phyloP scores from a whole-genome alignment of 2,329 filamentous ascomycete species.

The Neofusicoccum laricinum region DNA sequence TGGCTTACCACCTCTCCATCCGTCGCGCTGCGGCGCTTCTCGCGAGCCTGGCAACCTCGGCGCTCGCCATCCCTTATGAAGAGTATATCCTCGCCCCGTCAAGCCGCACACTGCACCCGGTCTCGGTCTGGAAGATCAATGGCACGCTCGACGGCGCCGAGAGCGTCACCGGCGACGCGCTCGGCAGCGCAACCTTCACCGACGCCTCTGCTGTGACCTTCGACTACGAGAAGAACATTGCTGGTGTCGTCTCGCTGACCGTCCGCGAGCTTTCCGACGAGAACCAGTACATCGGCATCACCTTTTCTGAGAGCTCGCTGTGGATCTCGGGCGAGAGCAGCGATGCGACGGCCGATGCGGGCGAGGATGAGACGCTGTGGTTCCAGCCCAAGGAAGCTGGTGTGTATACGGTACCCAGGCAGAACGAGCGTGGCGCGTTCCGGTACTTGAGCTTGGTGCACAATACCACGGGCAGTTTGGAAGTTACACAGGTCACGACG shows the following conservation, averaged over 20 bases:
- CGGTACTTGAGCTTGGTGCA: slow-evolving; percentile 43
- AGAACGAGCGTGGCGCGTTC: slow-evolving; percentile 46
- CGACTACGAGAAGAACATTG: slow-evolving; percentile 44
- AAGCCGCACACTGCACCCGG: slow-evolving; percentile 35
- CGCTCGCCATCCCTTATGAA: slow-evolving; percentile 30
- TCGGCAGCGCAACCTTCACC: slow-evolving; percentile 33
- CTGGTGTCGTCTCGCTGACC: slow-evolving; percentile 32
- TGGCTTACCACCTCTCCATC: not conserved
- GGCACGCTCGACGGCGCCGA: slow-evolving; percentile 38
- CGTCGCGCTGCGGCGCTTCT: not conserved
- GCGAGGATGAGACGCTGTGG: slow-evolving; percentile 50
- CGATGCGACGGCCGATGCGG: slow-evolving; percentile 47
- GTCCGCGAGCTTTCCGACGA: not conserved
- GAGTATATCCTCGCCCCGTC: slow-evolving; percentile 42
- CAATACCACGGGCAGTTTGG: slow-evolving; percentile 11
- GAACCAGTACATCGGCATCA: slow-evolving; percentile 42
- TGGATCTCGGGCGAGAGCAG: slow-evolving; percentile 49
- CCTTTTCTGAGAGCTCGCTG: slow-evolving; percentile 42
- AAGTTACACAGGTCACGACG: slow-evolving; percentile 6
- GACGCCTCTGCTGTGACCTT: slow-evolving; percentile 38
- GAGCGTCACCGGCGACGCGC: slow-evolving; percentile 26
- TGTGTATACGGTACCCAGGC: slow-evolving; percentile 39
- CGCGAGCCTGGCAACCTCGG: not conserved
- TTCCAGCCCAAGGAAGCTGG: slow-evolving; percentile 39
- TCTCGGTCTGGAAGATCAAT: slow-evolving; percentile 39